Conservation (phyloP, 345 rosid genomes). For the Aquilaria malaccensis region DNA sequence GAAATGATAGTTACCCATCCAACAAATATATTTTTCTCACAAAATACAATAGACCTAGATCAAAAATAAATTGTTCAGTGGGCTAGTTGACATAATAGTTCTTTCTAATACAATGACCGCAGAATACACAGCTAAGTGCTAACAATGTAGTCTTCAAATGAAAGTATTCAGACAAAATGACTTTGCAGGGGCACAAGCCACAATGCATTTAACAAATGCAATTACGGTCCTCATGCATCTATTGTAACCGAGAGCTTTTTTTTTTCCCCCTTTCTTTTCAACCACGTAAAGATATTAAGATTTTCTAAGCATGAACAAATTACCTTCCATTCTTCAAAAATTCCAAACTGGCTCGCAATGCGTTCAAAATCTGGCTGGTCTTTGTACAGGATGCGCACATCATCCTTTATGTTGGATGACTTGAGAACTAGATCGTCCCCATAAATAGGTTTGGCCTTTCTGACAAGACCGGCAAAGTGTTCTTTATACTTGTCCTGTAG, state of each 20-base stretch:
- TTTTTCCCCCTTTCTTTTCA: neutral
- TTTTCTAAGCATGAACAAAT: neutral
- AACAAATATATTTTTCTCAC: no score
- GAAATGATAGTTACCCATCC: no score
- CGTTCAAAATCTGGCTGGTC: slow-evolving; percentile 71
- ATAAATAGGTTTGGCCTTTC: slow-evolving; percentile 53
- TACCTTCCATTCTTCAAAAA: slow-evolving; percentile 99
- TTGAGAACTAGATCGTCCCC: slow-evolving; percentile 67
- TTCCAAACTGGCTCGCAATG: slow-evolving; percentile 80
- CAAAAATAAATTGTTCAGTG: no score
- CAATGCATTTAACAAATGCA: neutral
- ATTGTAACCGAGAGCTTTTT: neutral
- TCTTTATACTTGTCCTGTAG: slow-evolving; percentile 60
- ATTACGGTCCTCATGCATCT: neutral
- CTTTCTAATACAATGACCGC: no score
- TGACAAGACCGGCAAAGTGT: slow-evolving; percentile 58
- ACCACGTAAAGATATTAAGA: neutral
- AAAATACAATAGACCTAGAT: no score
- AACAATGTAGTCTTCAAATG: no score
- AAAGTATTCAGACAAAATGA: no score
- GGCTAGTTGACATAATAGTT: no score
- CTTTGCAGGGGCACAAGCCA: neutral
- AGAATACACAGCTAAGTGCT: no score
- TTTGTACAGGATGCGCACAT: slow-evolving; percentile 63
- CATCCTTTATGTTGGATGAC: slow-evolving; percentile 53